Conservation (phyloP, 345 rosid species). For the Syzygium oleosum region DNA sequence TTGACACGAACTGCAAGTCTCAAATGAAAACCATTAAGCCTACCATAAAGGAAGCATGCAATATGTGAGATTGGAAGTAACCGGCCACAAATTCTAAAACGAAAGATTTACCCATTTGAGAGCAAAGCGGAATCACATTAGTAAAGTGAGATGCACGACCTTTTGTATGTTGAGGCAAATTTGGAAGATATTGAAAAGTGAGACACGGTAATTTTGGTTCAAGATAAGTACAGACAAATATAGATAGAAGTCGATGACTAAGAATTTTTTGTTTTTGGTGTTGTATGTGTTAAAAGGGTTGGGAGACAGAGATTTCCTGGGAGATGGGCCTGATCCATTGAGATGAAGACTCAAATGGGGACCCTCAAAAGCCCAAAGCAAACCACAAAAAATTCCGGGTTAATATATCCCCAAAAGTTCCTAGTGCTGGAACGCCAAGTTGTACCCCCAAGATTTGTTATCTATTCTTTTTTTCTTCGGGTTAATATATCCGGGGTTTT, state of each 20-base stretch:
- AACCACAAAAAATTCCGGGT: neutral
- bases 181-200: neutral
- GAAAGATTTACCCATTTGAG: too few species aligned
- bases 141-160: too few species aligned
- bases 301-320: neutral
- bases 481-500: too few species aligned
- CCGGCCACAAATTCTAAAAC: neutral
- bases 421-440: too few species aligned
- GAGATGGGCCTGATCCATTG: neutral
- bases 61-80: neutral
- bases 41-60: neutral
- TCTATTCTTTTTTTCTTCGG: too few species aligned
- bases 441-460: too few species aligned
- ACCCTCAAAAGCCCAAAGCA: neutral
- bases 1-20: rapidly evolving
- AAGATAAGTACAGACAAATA: neutral
- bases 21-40: neutral
- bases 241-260: rapidly evolving
- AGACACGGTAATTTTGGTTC: neutral
- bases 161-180: too few species aligned
- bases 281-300: neutral
- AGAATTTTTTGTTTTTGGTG: neutral
- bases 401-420: too few species aligned
- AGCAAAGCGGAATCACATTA: too few species aligned
- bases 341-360: neutral